Evolutionary conservation across 768 basidiomycete species (phyloP).

Genomic region (Lactifluus pinguis): DNA sequence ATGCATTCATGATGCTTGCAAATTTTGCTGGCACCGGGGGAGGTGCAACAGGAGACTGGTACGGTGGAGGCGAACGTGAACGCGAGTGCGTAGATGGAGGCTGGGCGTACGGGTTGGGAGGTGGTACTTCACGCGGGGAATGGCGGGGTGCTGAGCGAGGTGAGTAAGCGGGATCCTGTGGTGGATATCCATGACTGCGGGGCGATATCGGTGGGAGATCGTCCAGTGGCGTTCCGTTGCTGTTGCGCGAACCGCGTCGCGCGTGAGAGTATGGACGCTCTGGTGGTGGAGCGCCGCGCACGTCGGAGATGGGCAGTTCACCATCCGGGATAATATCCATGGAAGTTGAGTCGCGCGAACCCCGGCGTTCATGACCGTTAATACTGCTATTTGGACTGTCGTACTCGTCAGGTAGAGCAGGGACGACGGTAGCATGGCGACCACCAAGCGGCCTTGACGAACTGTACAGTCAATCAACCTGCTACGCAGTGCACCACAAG

Average conservation of each 20-base stretch:
- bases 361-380: slow-evolving; percentile 16
- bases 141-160: slow-evolving; percentile 5
- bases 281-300: background rate
- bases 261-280: slow-evolving; percentile 12
- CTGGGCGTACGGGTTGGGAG: slow-evolving; percentile 10
- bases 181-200: slow-evolving; percentile 9
- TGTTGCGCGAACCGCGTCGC: slow-evolving; percentile 14
- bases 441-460: slow-evolving; percentile 61
- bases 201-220: slow-evolving; percentile 15
- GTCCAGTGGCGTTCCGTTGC: slow-evolving; percentile 13
- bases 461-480: slow-evolving; percentile 16
- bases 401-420: slow-evolving; percentile 70
- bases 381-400: slow-evolving; percentile 33
- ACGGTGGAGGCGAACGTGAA: slow-evolving; percentile 24
- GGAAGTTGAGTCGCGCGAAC: slow-evolving; percentile 11
- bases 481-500: slow-evolving; percentile 7
- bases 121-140: slow-evolving; percentile 8
- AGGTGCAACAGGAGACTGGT: slow-evolving; percentile 22
- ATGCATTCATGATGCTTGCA: slow-evolving; percentile 67
- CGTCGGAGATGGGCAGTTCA: slow-evolving; percentile 11
- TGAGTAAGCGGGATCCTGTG: slow-evolving; percentile 10
- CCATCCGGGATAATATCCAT: slow-evolving; percentile 12
- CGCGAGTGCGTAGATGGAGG: slow-evolving; percentile 1
- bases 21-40: slow-evolving; percentile 43
- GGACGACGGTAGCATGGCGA: slow-evolving; percentile 73